Conservation (phyloP, 345 rosid species). For the Citrus hindsii region DNA sequence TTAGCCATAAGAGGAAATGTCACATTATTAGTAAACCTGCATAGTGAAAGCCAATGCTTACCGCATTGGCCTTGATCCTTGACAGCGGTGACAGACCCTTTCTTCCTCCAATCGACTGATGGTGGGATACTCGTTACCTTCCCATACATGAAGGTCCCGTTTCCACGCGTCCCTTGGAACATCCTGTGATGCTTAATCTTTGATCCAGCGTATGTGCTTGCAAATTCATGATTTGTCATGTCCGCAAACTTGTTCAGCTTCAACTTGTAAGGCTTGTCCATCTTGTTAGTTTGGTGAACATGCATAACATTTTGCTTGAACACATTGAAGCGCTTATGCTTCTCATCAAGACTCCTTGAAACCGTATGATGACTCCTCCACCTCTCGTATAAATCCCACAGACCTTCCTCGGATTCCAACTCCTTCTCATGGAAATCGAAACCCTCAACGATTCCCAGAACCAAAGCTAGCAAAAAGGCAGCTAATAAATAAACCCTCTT, state of each 20-base stretch:
- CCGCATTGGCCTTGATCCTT: slow-evolving; percentile 94
- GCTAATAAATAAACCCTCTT: slow-evolving; percentile 26
- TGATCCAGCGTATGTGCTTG: slow-evolving; percentile 55
- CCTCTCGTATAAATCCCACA: slow-evolving; percentile 78
- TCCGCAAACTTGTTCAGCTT: slow-evolving; percentile 88
- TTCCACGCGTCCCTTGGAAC: slow-evolving; percentile 44
- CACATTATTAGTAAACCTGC: background rate
- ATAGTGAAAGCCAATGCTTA: slow-evolving; percentile 14
- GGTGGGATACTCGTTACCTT: slow-evolving; percentile 35
- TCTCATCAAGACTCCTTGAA: slow-evolving; percentile 60
- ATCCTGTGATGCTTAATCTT: slow-evolving; percentile 68
- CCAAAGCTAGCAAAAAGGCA: slow-evolving; percentile 36
- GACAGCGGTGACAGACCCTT: slow-evolving; percentile 67
- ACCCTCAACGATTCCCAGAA: slow-evolving; percentile 40
- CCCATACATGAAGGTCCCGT: slow-evolving; percentile 57
- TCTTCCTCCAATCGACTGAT: slow-evolving; percentile 74
- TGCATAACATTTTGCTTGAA: slow-evolving; percentile 72
- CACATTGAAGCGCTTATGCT: slow-evolving; percentile 65
- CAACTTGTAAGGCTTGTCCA: slow-evolving; percentile 71
- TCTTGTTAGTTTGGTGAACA: slow-evolving; percentile 63
- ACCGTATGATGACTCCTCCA: slow-evolving; percentile 90
- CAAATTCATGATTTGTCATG: slow-evolving; percentile 77
- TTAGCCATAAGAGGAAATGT: background rate
- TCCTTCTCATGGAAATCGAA: slow-evolving; percentile 72
- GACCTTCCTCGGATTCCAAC: slow-evolving; percentile 53